Evolutionary conservation across 148 eudicot genomes (phyloP), one percentile per base, ranked within the genome.

Genomic region (Beta vulgaris): DNA sequence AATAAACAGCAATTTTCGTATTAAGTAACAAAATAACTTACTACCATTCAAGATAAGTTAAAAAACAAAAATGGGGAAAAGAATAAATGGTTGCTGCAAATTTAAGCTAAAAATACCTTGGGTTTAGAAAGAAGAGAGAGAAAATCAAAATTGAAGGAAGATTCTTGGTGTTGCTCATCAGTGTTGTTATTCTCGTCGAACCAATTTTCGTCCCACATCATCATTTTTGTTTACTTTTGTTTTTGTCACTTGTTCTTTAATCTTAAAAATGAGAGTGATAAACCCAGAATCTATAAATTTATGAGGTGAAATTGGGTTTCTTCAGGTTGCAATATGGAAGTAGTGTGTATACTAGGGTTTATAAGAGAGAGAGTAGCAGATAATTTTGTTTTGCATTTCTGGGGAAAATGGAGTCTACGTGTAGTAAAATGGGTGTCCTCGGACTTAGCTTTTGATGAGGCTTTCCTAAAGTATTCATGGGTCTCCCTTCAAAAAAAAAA

Each of bases 81-180:
- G 29, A n/a, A 28, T 12, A 12, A 28, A 73, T 18, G 16, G 29
- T 44, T 1, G 68, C 60, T 7, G 12, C 14, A 37, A 72, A 67
- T 9, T 3, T 36, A 0, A 42, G 69, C 21, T n/a, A n/a, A 37
- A 70, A 15, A 58, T 34, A 90, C 98, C 93, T 85, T 91, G 53
- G 93, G 92, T 70, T 91, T 93, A 49, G 92, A 77, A 7, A 89
- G 48, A 61, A 86, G 55, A 18, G 96, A 85, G 15, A 83, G 69
- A 76, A 86, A 83, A 57, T 91, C 98, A 70, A 93, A 91, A 73
- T 88, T 83, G 60, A 83, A 80, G 53, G 85, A 71, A 79, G 82
- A 85, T 48, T 82, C 86, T 6, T 81, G 73, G n/a, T 76, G 69
- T 36, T 74, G 79, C 21, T 84, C 63, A 39, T 61, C 63, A 64